Base-by-base conservation (phyloP, 1,284 basidiomycete species). In the Puccinia novopanici region DNA sequence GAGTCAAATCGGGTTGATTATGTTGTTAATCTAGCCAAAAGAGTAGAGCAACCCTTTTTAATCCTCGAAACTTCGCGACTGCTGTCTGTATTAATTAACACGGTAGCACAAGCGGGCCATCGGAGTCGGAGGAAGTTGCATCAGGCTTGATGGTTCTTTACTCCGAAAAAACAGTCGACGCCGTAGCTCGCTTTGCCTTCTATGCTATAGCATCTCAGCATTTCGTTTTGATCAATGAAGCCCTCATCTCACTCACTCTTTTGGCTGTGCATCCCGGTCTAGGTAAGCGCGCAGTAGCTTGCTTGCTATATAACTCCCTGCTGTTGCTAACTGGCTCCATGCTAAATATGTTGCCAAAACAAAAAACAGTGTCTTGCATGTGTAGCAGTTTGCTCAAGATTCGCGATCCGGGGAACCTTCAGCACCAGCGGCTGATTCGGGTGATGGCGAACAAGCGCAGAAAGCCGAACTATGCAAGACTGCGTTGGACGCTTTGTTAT, bases 151-250 rank as follows among this genome's bases (percentile, higher is more conserved):
- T 0, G 37, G 54, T 27, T 22, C 61, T 78, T 34, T 57, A 68
- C 52, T 70, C 63, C 8, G 67, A 70, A 70, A 57, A 6, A 68
- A 70, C 68, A n/a, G 48, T 72, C 54, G 68, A 74, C 30, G 42
- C 34, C 1, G 2, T 80, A 22, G 57, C 52, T 67, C 67, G 68
- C 48, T 74, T 80, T 50, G 59, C 59, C 34, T 80, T 40, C 27
- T 52, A 48, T 24, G 37, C 68, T 27, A 34, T 61, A 37, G 19
- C 45, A 22, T 52, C 54, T 24, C 40, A 54, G 24, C 54, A 80
- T 67, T 34, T 67, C 45, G 10, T 80, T 54, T 34, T 80, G n/a
- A 54, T 80, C 13, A 80, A 80, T 57, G 78, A 80, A 74, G 78
- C 78, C 10, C 52, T 80, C 40, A 68, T 80, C n/a, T 73, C 78